Percentiles rank a stretch among this genome's conserved stretches.
These are phyloP conservation scores for Thymus mandschuricus DNA, from an alignment of 257 asterid genomes.

Conservation along the genomic window DNA sequence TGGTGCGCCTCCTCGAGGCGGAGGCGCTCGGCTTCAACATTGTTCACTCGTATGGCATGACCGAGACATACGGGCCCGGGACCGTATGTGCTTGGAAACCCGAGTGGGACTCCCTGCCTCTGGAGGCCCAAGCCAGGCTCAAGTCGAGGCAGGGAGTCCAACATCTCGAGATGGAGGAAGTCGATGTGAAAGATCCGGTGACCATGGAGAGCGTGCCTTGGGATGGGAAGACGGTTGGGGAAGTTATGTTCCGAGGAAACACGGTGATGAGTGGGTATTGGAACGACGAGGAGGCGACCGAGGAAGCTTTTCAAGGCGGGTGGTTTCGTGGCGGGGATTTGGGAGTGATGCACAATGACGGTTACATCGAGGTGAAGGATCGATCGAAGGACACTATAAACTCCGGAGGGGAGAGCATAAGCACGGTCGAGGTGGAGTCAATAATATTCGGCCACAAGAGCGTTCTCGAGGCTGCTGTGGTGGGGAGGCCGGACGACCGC, in stretches of 20 bases:
- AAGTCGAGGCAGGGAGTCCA: constrained; percentile 55
- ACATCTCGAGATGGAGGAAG: constrained; percentile 50
- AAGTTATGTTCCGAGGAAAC: constrained; percentile 70
- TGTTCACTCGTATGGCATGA: constrained; percentile 57
- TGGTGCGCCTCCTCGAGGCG: constrained; percentile 51
- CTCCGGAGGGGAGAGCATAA: constrained; percentile 54
- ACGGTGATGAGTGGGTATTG: constrained; percentile 69
- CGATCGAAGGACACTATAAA: constrained; percentile 52
- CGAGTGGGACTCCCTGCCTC: constrained; percentile 36
- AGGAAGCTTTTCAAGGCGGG: constrained; percentile 62
- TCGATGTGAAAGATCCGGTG: constrained; percentile 58
- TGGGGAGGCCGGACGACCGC: constrained; percentile 62
- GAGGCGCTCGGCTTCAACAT: constrained; percentile 54
- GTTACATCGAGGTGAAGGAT: constrained; percentile 61
- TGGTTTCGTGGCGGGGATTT: constrained; percentile 78
- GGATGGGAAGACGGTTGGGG: constrained; percentile 66
- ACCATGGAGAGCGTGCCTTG: constrained; percentile 64
- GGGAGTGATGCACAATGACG: constrained; percentile 58
- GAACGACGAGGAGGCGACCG: constrained; percentile 46
- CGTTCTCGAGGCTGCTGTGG: constrained; percentile 70
- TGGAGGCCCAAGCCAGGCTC: constrained; percentile 27
- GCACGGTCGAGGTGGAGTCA: constrained; percentile 65
- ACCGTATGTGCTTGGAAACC: constrained; percentile 44
- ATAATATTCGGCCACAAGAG: constrained; percentile 52
- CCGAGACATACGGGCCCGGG: constrained; percentile 72